Conservation (phyloP, 2,329 filamentous ascomycete species). For the Colletotrichum tabaci region DNA sequence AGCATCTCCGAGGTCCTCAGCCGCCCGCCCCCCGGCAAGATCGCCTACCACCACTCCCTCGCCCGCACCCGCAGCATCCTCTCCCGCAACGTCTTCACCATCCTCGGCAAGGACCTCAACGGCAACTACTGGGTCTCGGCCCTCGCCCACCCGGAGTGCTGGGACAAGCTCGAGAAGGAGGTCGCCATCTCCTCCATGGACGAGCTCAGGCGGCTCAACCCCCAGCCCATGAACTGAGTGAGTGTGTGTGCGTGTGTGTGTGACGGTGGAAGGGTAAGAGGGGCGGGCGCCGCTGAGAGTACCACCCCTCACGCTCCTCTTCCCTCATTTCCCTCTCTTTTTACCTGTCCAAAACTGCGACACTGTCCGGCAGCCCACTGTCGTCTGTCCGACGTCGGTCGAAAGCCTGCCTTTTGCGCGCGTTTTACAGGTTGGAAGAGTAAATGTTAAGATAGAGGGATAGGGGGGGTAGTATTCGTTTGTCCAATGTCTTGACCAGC, state of each 20-base stretch:
- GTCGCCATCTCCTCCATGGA: slow-evolving; percentile 16
- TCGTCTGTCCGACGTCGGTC: no score
- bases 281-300: background rate
- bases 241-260: no score
- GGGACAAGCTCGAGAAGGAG: slow-evolving; percentile 48
- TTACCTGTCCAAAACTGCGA: no score
- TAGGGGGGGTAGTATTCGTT: no score
- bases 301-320: background rate
- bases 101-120: slow-evolving; percentile 48
- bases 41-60: slow-evolving; percentile 38
- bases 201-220: background rate
- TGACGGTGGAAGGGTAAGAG: background rate
- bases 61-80: slow-evolving; percentile 35
- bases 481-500: no score
- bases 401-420: no score
- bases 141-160: slow-evolving; percentile 45
- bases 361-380: no score
- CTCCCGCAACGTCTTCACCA: slow-evolving; percentile 37
- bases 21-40: slow-evolving; percentile 37
- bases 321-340: no score
- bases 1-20: background rate
- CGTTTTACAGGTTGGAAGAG: no score
- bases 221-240: background rate
- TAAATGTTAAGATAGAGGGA: no score
- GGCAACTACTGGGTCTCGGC: slow-evolving; percentile 49